phyloP scores from a whole-genome alignment of 257 asterid species.

The Pogostemon cablin region DNA sequence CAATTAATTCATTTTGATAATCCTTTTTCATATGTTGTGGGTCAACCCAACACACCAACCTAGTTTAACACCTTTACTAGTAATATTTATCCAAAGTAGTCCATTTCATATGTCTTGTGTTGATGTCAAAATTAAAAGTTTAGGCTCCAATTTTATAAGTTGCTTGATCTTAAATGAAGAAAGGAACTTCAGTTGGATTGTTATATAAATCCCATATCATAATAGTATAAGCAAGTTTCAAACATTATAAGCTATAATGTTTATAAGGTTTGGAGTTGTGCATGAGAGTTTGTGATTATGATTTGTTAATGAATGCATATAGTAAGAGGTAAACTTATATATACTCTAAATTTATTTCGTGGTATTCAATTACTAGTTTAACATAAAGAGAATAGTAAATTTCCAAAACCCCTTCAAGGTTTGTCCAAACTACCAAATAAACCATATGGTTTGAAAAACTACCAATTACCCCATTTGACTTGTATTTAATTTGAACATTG shows the following conservation, averaged over 20 bases:
- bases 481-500: too few relatives aligned
- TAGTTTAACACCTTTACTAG: too few relatives aligned
- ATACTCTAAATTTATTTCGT: neutral
- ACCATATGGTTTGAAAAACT: too few relatives aligned
- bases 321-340: conserved; percentile 9
- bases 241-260: too few relatives aligned
- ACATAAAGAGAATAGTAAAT: too few relatives aligned
- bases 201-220: neutral
- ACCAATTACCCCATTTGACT: too few relatives aligned
- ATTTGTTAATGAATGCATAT: neutral
- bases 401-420: too few relatives aligned
- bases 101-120: neutral
- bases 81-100: neutral
- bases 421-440: too few relatives aligned
- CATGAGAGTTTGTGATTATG: conserved; percentile 1
- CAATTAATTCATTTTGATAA: too few relatives aligned
- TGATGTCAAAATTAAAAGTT: neutral
- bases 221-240: conserved; percentile 7
- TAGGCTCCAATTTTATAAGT: neutral
- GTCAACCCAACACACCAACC: too few relatives aligned
- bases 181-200: conserved; percentile 6
- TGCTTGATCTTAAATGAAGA: conserved; percentile 3
- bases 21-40: too few relatives aligned
- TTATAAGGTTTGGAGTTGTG: neutral
- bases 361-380: conserved; percentile 31